Conservation (phyloP, 164 flowering plant species). For the Vitis rupestris region DNA sequence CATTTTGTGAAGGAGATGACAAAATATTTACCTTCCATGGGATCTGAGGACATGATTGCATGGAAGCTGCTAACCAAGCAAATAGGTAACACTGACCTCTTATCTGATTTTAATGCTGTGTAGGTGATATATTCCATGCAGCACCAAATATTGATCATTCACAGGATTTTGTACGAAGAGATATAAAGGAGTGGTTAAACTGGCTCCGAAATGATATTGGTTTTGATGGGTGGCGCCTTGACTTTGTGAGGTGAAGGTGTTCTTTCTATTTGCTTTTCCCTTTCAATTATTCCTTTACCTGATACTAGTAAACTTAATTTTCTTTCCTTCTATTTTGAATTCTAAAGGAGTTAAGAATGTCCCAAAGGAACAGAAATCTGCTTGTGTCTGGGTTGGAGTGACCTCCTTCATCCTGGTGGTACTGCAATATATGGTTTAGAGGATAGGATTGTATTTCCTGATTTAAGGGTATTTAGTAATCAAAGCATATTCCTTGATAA, state of each 20-base stretch:
- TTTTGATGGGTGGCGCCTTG: constrained; percentile 73
- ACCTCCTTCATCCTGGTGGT: background rate
- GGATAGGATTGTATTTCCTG: background rate
- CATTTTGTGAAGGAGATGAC: too few relatives aligned
- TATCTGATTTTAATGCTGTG: constrained; percentile 1
- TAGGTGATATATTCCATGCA: constrained; percentile 65
- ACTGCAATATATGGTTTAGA: background rate
- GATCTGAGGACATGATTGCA: too few relatives aligned
- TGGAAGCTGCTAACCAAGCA: too few relatives aligned
- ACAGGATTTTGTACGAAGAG: constrained; percentile 56
- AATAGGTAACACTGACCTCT: too few relatives aligned
- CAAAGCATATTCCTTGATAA: too few relatives aligned
- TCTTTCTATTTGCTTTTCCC: background rate
- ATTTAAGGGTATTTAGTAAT: too few relatives aligned
- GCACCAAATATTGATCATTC: constrained; percentile 70
- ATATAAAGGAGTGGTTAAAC: constrained; percentile 56
- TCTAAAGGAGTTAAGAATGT: too few relatives aligned
- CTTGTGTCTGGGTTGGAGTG: background rate
- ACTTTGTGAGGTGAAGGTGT: constrained; percentile 50
- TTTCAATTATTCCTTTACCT: background rate
- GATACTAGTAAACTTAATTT: background rate
- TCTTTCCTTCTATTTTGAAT: too few relatives aligned
- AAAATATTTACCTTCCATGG: too few relatives aligned
- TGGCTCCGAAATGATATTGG: constrained; percentile 63
- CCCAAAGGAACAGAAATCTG: background rate